These are phyloP conservation scores for Comarum palustre DNA, from an alignment of 306 rosid species.

Conservation along the genomic window DNA sequence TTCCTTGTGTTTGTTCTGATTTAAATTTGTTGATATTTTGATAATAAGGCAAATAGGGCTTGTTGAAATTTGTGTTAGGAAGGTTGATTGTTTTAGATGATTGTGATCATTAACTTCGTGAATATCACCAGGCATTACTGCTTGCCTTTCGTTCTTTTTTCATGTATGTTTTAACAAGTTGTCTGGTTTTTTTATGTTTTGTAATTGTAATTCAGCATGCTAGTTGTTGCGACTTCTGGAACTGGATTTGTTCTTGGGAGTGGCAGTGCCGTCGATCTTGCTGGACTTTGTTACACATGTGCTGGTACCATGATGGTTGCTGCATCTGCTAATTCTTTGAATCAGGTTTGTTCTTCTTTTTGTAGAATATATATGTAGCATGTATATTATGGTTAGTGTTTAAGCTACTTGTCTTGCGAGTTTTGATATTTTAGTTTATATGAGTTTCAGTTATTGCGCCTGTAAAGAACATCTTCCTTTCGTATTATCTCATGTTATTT, in stretches of 20 bases:
- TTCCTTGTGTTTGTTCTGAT: neutral
- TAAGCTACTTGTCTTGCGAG: neutral
- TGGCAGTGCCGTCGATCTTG: slow-evolving; percentile 51
- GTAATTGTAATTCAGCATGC: slow-evolving; percentile 49
- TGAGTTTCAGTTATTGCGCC: no score
- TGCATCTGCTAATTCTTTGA: slow-evolving; percentile 85
- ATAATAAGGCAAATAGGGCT: neutral
- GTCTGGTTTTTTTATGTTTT: slow-evolving; percentile 1
- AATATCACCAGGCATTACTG: neutral
- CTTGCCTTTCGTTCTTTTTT: neutral
- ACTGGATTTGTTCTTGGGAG: slow-evolving; percentile 93
- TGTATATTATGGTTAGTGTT: neutral
- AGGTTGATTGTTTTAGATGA: neutral
- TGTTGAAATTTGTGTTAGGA: neutral
- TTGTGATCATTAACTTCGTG: neutral
- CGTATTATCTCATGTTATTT: neutral
- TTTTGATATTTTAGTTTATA: no score
- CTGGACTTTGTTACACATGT: slow-evolving; percentile 77
- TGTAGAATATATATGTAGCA: neutral
- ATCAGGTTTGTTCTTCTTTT: slow-evolving; percentile 60
- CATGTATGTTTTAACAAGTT: neutral
- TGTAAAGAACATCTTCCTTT: neutral
- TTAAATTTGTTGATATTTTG: neutral
- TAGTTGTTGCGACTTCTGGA: slow-evolving; percentile 95
- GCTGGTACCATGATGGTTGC: slow-evolving; percentile 98